Evolutionary conservation across 495 filamentous ascomycete genomes (phyloP), one percentile per base, ranked within the genome.

Genomic region (Talaromyces stipitatus): DNA sequence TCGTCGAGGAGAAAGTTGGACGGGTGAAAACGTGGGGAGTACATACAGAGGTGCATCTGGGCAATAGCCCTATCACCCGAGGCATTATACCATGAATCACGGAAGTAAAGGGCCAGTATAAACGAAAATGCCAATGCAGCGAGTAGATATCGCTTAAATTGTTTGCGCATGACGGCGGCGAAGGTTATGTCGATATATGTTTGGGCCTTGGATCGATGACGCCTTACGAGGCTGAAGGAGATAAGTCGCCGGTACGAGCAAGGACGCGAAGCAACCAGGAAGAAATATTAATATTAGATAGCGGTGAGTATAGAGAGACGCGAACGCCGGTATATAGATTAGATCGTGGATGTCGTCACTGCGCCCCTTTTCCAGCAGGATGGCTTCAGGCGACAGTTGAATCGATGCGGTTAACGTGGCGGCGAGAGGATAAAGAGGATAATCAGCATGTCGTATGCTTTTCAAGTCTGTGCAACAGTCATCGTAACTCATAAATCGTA

Each of bases 11-110:
- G 50, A 54, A 38, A 14, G 22, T 54, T 11, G 27, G 7, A 55
- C 28, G 23, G 48, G 32, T 14, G n/a, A 46, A 55, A 55, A 55
- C 24, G 45, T 10, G 45, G 45, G 24, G 45, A 48, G 24, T 24
- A 4, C 54, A 47, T 57, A 57, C 54, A 46, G 28, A 57, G 54
- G 26, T 23, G 29, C 51, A 54, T 54, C 18, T 30, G 18, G 51
- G 29, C 33, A 24, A 54, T 54, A 16, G 51, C 51, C 51, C 51
- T 36, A 41, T 54, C 51, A 27, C 51, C 51, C 28, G 51, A 54
- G 3, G 51, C 22, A 27, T 16, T 36, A 18, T 36, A 54, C 51
- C 51, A 54, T 41, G 51, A 54, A 3, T 54, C 51, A 5, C 51
- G 29, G 30, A 36, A 54, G 20, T 38, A 54, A 2, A 38, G 9